Percentiles rank a stretch among this genome's conserved stretches.
Evolutionary conservation across 306 rosid species (phyloP).

Genomic region (Prunus padus): DNA sequence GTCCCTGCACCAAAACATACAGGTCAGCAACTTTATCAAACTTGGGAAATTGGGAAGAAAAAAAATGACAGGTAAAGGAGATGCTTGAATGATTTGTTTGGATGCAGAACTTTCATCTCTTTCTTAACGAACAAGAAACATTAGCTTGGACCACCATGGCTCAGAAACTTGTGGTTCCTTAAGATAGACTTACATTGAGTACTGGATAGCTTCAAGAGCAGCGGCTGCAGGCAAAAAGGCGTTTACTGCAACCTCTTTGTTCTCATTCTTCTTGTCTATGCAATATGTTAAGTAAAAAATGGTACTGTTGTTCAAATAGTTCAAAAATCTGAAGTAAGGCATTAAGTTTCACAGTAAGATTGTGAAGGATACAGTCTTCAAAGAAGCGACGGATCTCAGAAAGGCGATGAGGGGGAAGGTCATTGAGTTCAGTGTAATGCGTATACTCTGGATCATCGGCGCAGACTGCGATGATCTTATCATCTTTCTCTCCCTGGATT

Average conservation of each 20-base stretch:
- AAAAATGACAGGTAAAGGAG: not conserved
- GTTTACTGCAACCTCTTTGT: slow-evolving; percentile 96
- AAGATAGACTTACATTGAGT: slow-evolving; percentile 66
- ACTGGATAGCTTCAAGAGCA: slow-evolving; percentile 82
- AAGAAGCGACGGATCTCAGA: slow-evolving; percentile 91
- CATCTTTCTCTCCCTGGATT: slow-evolving; percentile 91
- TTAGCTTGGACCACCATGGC: not conserved
- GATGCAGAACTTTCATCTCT: not conserved
- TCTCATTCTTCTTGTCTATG: slow-evolving; percentile 91
- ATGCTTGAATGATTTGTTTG: not conserved
- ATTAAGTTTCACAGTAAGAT: slow-evolving; percentile 6
- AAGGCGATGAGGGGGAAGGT: slow-evolving; percentile 94
- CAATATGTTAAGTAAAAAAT: slow-evolving; percentile 32
- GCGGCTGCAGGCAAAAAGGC: slow-evolving; percentile 70
- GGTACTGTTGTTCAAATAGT: slow-evolving; percentile 7
- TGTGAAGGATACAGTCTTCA: slow-evolving; percentile 85
- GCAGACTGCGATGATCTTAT: slow-evolving; percentile 94
- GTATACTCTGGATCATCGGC: slow-evolving; percentile 97
- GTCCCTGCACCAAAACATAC: slow-evolving; percentile 69
- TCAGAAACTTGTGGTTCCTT: slow-evolving; percentile 3
- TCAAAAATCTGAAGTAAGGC: not conserved
- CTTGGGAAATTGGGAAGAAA: not conserved
- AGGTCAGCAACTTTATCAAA: slow-evolving; percentile 8
- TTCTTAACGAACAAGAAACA: not conserved
- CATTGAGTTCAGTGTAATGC: slow-evolving; percentile 70